phyloP scores from a whole-genome alignment of 495 filamentous ascomycete species.

The Tuber umbilicatum region DNA sequence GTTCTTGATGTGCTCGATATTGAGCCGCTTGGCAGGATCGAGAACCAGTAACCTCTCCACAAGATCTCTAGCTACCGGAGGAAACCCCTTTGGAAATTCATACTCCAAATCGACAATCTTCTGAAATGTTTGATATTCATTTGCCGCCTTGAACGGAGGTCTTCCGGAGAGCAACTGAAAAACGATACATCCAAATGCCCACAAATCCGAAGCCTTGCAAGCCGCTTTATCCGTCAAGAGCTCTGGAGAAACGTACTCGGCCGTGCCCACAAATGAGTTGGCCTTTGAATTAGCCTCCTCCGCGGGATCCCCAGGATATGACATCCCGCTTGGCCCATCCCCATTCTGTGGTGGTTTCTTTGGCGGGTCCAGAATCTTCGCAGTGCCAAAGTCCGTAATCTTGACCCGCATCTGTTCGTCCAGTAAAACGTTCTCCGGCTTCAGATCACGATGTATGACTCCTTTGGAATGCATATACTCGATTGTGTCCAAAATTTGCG shows the following conservation, averaged over 20 bases:
- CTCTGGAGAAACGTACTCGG: conserved; percentile 97
- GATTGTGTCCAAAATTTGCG: conserved; percentile 92
- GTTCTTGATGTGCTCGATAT: conserved; percentile 93
- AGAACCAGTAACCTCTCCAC: conserved; percentile 87
- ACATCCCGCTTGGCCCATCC: conserved; percentile 21
- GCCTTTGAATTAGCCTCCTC: conserved; percentile 66
- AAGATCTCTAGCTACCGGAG: conserved; percentile 77
- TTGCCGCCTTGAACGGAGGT: conserved; percentile 94
- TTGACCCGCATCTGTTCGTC: conserved; percentile 96
- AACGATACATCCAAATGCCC: conserved; percentile 99
- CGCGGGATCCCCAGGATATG: conserved; percentile 45
- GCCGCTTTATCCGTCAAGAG: conserved; percentile 91
- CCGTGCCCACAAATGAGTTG: conserved; percentile 94
- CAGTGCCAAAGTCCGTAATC: conserved; percentile 98
- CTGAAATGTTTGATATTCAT: conserved; percentile 96
- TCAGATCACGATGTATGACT: conserved; percentile 94
- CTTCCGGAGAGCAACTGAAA: conserved; percentile 90
- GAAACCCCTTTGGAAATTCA: conserved; percentile 87
- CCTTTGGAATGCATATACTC: conserved; percentile 97
- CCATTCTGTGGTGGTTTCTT: conserved; percentile 49
- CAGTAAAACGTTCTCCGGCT: conserved; percentile 93
- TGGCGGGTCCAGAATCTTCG: conserved; percentile 74
- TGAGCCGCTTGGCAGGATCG: conserved; percentile 79
- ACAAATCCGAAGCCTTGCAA: conserved; percentile 95
- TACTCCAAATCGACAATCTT: conserved; percentile 95